Conservation (phyloP, 345 rosid species). For the Nasturtium officinale region DNA sequence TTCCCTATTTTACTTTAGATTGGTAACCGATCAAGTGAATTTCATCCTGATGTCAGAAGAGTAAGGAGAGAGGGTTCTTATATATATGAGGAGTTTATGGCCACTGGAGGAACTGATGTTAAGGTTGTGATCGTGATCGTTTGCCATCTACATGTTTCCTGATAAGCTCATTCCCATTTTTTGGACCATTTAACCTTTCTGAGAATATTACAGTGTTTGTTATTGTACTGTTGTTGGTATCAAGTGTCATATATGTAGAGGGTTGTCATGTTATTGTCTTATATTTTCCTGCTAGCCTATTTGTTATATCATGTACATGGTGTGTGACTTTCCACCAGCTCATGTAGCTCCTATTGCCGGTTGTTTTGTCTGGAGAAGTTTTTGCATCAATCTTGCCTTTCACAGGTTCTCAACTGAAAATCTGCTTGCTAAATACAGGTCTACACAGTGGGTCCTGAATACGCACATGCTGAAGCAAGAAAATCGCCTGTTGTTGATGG, state of each 20-base stretch:
- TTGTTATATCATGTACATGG: neutral
- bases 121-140: constrained; percentile 56
- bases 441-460: constrained; percentile 98
- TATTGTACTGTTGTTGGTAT: constrained; percentile 3
- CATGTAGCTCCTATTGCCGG: constrained; percentile 7
- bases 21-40: constrained; percentile 98
- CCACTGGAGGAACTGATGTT: constrained; percentile 99
- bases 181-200: neutral
- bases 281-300: neutral
- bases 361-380: neutral
- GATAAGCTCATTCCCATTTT: constrained; percentile 18
- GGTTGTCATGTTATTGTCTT: neutral
- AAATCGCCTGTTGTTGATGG: constrained; percentile 99
- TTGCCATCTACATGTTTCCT: constrained; percentile 17
- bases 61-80: constrained; percentile 98
- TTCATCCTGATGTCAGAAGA: constrained; percentile 97
- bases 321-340: constrained; percentile 17
- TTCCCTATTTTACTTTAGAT: constrained; percentile 48
- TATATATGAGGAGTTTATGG: constrained; percentile 99
- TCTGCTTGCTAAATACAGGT: constrained; percentile 59
- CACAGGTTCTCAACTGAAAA: constrained; percentile 25
- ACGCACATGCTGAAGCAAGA: constrained; percentile 99
- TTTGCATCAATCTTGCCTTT: constrained; percentile 15
- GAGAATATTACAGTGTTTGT: neutral
- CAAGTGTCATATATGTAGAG: neutral